Conservation (phyloP, 2,329 filamentous ascomycete species). For the Verticillium albo-atrum region DNA sequence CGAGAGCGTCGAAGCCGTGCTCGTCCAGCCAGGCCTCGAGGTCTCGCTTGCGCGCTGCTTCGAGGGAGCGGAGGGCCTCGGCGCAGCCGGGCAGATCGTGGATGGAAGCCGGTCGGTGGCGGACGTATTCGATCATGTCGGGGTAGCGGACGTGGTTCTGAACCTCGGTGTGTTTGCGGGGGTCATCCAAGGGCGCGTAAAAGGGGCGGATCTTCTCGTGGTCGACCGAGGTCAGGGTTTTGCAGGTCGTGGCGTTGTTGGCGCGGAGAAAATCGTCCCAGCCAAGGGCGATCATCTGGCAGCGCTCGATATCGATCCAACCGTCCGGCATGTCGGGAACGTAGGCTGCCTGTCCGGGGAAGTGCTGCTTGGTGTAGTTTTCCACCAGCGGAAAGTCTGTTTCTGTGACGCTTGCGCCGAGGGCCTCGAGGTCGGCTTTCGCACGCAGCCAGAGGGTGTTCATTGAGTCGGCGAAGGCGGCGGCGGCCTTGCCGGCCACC, state of each 20-base stretch:
- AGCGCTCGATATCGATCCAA: constrained; percentile 35
- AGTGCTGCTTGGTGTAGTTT: constrained; percentile 1
- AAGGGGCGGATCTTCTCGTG: constrained; percentile 20
- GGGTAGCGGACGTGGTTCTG: constrained; percentile 9
- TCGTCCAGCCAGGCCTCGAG: constrained; percentile 8
- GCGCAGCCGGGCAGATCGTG: constrained; percentile 1
- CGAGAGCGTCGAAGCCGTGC: constrained; percentile 3
- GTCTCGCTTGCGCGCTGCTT: constrained; percentile 4
- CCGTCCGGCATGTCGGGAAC: constrained; percentile 2
- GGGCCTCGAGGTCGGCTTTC: constrained; percentile 26
- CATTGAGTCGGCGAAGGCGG: constrained; percentile 7
- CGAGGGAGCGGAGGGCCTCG: constrained; percentile 4
- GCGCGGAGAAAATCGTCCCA: constrained; percentile 46
- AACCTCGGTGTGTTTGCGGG: constrained; percentile 1
- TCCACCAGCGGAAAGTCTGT: constrained; percentile 7
- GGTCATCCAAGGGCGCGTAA: constrained; percentile 7
- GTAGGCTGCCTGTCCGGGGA: constrained; percentile 5
- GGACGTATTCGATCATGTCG: constrained; percentile 7
- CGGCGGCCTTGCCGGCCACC: background rate
- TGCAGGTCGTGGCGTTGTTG: constrained; percentile 33
- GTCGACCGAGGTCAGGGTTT: constrained; percentile 34
- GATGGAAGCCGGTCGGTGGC: background rate
- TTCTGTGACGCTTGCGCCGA: constrained; percentile 36
- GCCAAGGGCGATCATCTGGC: constrained; percentile 36
- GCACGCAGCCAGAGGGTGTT: constrained; percentile 25